These are phyloP conservation scores for Blastomyces gilchristii DNA, from an alignment of 2,329 filamentous ascomycete genomes.

Conservation along the genomic window DNA sequence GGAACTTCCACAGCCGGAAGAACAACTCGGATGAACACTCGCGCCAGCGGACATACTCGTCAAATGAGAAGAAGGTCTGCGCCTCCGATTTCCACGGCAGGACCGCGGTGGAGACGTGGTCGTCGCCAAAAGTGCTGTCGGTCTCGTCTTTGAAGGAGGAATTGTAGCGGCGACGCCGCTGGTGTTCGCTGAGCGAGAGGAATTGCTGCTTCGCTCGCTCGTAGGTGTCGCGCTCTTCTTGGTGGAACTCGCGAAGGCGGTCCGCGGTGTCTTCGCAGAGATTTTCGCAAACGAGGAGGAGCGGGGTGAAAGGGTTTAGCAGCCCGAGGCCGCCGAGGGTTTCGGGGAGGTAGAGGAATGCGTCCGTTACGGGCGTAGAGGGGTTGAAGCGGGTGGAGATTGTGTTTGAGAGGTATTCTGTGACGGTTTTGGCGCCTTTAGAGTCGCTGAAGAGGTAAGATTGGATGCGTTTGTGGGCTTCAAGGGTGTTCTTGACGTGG, in stretches of 20 bases:
- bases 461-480: conserved; percentile 40
- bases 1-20: conserved; percentile 17
- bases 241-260: conserved; percentile 19
- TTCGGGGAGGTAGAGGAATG: conserved; percentile 40
- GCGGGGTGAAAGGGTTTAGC: conserved; percentile 38
- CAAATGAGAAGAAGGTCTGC: conserved; percentile 27
- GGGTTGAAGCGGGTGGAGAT: conserved; percentile 42
- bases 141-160: conserved; percentile 14
- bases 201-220: conserved; percentile 19
- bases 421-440: conserved; percentile 25
- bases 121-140: conserved; percentile 2
- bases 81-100: conserved; percentile 7
- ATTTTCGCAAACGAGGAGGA: conserved; percentile 30
- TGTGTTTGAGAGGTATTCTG: conserved; percentile 41
- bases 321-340: conserved; percentile 40
- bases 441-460: conserved; percentile 34
- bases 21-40: conserved; percentile 20
- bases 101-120: background rate
- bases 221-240: conserved; percentile 20
- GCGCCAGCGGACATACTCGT: conserved; percentile 28
- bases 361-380: conserved; percentile 32
- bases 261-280: conserved; percentile 19
- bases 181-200: conserved; percentile 14
- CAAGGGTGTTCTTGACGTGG: conserved; percentile 41
- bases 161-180: conserved; percentile 9